Percentiles rank a stretch among this genome's conserved stretches.
Conservation (phyloP, 768 basidiomycete species). For the Fibroporia radiculosa region DNA sequence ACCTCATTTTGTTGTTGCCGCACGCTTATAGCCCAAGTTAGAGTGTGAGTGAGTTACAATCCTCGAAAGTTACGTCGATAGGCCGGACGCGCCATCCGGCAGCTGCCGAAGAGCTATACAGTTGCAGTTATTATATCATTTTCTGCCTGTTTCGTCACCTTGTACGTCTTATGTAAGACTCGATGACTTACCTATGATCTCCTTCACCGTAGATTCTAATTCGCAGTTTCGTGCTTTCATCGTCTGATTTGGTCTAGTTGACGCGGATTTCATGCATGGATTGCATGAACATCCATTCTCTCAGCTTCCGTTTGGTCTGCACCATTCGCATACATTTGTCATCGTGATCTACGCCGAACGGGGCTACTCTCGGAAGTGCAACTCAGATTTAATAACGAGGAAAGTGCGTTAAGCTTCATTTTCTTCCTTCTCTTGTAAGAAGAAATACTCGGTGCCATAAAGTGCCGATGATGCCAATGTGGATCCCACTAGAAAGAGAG, state of each 20-base stretch:
- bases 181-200: no score
- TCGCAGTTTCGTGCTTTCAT: no score
- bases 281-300: no score
- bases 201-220: no score
- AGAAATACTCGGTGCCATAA: conserved; percentile 19
- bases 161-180: neutral
- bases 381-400: no score
- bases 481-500: conserved; percentile 27
- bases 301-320: no score
- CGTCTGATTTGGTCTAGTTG: no score
- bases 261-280: no score
- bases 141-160: neutral
- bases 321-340: no score
- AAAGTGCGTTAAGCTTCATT: no score
- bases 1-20: neutral
- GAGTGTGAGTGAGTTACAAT: neutral
- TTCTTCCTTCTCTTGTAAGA: conserved; percentile 10
- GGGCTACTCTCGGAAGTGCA: no score
- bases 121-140: neutral
- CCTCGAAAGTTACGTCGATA: neutral
- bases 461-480: conserved; percentile 18
- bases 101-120: neutral
- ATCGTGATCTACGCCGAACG: no score
- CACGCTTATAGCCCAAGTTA: conserved; percentile 1
- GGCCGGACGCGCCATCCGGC: neutral